Conservation (phyloP, 2,329 filamentous ascomycete species). For the Herpotrichia juniperi region DNA sequence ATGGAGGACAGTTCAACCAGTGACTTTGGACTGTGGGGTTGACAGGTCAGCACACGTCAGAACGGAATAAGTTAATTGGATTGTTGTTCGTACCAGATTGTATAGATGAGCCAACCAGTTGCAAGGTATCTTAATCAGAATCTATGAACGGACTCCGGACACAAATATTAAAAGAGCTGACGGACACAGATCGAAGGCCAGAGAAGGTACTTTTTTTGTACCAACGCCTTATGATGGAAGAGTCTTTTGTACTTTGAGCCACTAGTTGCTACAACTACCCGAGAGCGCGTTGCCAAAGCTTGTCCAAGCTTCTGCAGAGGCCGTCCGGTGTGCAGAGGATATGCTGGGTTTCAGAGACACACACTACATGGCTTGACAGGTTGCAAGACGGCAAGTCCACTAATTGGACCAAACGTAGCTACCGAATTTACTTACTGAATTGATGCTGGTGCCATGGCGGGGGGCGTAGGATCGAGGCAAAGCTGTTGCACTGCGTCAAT, state of each 20-base stretch:
- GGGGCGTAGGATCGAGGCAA: constrained; percentile 39
- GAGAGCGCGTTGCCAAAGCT: constrained; percentile 35
- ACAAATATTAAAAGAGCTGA: constrained; percentile 7
- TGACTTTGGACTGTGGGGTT: constrained; percentile 17
- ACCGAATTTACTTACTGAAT: constrained; percentile 24
- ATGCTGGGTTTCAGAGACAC: constrained; percentile 30
- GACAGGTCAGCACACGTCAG: constrained; percentile 26
- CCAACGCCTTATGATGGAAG: constrained; percentile 17
- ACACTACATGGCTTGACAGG: constrained; percentile 31
- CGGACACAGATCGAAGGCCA: constrained; percentile 14
- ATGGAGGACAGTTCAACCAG: constrained; percentile 16
- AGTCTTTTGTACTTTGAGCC: constrained; percentile 19
- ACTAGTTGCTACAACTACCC: constrained; percentile 33
- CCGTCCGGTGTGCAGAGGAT: constrained; percentile 36
- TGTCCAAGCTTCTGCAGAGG: constrained; percentile 37
- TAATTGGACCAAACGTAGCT: constrained; percentile 30
- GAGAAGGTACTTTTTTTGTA: constrained; percentile 21
- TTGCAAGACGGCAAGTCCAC: constrained; percentile 14
- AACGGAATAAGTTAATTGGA: constrained; percentile 4
- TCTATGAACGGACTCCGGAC: not conserved
- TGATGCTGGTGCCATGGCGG: constrained; percentile 28
- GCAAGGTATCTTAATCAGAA: not conserved
- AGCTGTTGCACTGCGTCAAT: constrained; percentile 42
- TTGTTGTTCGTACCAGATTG: constrained; percentile 5
- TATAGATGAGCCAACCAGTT: not conserved